Conservation (phyloP, 768 basidiomycete genomes). For the Suillus tomentosus region DNA sequence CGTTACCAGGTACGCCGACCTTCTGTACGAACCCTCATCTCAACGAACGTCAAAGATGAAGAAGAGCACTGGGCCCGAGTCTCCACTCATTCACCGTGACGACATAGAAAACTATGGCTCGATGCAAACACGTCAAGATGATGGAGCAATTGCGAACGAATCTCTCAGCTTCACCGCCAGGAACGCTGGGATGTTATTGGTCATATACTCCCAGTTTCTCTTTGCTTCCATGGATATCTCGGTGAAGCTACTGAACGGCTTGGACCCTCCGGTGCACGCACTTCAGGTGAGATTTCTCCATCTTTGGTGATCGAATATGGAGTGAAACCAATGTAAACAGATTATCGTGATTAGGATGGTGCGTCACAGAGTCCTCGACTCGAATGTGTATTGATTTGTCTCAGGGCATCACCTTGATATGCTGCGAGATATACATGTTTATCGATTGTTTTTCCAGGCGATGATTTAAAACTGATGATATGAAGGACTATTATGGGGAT, state of each 20-base stretch:
- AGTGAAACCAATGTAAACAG: conserved; percentile 26
- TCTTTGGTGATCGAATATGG: background rate
- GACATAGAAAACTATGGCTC: conserved; percentile 8
- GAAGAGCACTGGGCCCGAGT: background rate
- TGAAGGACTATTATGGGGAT: conserved; percentile 42
- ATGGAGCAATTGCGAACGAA: background rate
- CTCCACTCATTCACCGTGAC: background rate
- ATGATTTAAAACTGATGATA: background rate
- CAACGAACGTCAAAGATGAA: background rate
- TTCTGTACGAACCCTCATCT: background rate
- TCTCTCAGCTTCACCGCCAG: conserved; percentile 16
- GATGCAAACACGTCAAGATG: background rate
- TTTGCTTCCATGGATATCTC: conserved; percentile 61
- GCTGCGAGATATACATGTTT: conserved; percentile 53
- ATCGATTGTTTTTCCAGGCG: conserved; percentile 15
- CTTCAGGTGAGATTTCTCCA: conserved; percentile 45
- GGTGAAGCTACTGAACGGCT: conserved; percentile 60
- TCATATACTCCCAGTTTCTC: conserved; percentile 59
- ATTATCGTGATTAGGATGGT: conserved; percentile 64
- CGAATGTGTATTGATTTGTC: conserved; percentile 1
- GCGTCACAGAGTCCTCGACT: conserved; percentile 15
- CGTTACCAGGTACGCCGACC: background rate
- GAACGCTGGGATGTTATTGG: conserved; percentile 63
- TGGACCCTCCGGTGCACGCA: conserved; percentile 59
- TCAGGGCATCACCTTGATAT: conserved; percentile 54